phyloP scores from a whole-genome alignment of 495 filamentous ascomycete species.

The Margaritispora aquatica region DNA sequence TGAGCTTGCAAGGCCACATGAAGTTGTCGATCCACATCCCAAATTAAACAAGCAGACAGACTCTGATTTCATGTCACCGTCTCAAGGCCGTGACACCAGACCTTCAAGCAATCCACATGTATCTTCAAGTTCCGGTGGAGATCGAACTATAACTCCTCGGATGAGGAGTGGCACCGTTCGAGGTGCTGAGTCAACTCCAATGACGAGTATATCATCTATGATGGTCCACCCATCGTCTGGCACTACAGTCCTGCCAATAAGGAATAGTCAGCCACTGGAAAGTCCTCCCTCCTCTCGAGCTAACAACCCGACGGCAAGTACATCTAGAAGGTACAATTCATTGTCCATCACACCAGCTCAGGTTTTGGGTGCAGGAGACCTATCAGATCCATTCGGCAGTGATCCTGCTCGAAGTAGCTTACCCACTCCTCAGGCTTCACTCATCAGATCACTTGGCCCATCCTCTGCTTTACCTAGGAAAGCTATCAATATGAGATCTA shows the following conservation, averaged over 20 bases:
- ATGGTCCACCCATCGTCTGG: slow-evolving; percentile 15
- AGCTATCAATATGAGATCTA: not conserved
- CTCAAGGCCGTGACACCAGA: not conserved
- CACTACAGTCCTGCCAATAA: not conserved
- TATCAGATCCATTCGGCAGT: not conserved
- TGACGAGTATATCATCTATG: slow-evolving; percentile 19
- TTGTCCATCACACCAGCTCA: not conserved
- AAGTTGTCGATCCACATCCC: not conserved
- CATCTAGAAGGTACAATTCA: no score
- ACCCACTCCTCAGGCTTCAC: slow-evolving; percentile 1
- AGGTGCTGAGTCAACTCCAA: slow-evolving; percentile 6
- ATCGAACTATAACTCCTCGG: slow-evolving; percentile 7
- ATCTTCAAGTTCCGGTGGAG: slow-evolving; percentile 10
- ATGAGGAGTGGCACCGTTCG: not conserved
- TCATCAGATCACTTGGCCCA: not conserved
- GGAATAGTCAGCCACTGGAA: slow-evolving; percentile 7
- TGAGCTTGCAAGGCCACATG: not conserved
- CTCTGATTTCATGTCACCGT: slow-evolving; percentile 15
- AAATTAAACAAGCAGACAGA: not conserved
- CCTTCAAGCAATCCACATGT: not conserved
- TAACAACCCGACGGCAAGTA: no score
- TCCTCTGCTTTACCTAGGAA: not conserved
- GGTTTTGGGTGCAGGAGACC: not conserved
- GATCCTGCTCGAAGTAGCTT: not conserved
- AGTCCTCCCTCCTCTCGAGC: not conserved